phyloP scores from a whole-genome alignment of 2,329 filamentous ascomycete genomes.

The Ophiognomonia clavigignenti-juglandacearum region DNA sequence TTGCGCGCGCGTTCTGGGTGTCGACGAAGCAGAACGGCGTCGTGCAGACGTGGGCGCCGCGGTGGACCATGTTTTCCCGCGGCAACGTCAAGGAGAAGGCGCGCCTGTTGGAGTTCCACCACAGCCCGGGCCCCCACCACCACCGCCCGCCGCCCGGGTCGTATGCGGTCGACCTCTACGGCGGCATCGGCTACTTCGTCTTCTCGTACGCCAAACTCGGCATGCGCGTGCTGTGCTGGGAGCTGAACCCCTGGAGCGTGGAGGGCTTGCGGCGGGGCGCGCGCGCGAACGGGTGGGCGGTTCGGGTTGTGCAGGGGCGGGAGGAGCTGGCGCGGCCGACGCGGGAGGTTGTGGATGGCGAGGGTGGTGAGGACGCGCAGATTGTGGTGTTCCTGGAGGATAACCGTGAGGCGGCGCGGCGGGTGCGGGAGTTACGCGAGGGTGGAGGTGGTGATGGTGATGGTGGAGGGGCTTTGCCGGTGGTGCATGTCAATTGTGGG shows the following conservation, averaged over 20 bases:
- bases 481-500: conserved; percentile 61
- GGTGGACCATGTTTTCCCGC: conserved; percentile 90
- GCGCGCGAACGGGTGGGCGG: conserved; percentile 59
- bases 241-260: conserved; percentile 83
- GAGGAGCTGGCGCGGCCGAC: conserved; percentile 33
- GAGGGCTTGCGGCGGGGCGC: conserved; percentile 79
- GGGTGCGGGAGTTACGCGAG: conserved; percentile 33
- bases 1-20: conserved; percentile 71
- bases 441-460: conserved; percentile 30
- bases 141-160: conserved; percentile 2
- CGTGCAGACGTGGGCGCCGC: conserved; percentile 78
- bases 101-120: conserved; percentile 56
- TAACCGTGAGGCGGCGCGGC: conserved; percentile 49
- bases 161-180: conserved; percentile 77
- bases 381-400: conserved; percentile 68
- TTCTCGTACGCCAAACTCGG: conserved; percentile 76
- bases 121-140: conserved; percentile 22
- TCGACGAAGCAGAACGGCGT: conserved; percentile 74
- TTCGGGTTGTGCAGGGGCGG: conserved; percentile 47
- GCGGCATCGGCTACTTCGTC: conserved; percentile 89
- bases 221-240: conserved; percentile 76
- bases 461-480: conserved; percentile 30
- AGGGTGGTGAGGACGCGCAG: conserved; percentile 31
- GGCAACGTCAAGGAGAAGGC: conserved; percentile 90
- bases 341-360: conserved; percentile 32